Evolutionary conservation across 2,329 filamentous ascomycete genomes (phyloP).

Genomic region (Paecilomyces sp.): DNA sequence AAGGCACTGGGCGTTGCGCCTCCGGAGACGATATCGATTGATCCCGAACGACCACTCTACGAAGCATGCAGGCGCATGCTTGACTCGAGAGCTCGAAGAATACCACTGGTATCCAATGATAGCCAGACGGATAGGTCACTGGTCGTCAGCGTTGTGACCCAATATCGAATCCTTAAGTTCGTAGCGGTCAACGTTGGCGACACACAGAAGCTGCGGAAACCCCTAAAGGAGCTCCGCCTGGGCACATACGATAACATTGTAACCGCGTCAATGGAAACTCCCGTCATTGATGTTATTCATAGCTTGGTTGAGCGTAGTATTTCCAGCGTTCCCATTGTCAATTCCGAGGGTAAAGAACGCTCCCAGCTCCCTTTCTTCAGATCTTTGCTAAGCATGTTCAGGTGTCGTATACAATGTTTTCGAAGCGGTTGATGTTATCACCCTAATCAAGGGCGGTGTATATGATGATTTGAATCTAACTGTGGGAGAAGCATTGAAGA

Average conservation of each 20-base stretch:
- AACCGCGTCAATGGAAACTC: slow-evolving; percentile 79
- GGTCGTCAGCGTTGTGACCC: slow-evolving; percentile 93
- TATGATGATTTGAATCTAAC: slow-evolving; percentile 85
- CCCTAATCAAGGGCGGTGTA: slow-evolving; percentile 83
- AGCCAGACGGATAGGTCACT: slow-evolving; percentile 88
- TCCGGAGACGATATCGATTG: slow-evolving; percentile 92
- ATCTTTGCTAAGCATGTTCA: slow-evolving; percentile 14
- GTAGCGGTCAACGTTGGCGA: slow-evolving; percentile 91
- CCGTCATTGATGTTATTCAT: slow-evolving; percentile 91
- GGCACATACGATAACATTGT: slow-evolving; percentile 77
- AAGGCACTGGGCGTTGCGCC: slow-evolving; percentile 84
- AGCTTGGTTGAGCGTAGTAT: slow-evolving; percentile 89
- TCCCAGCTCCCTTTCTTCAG: neutral
- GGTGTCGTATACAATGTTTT: slow-evolving; percentile 86
- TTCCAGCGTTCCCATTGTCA: slow-evolving; percentile 87
- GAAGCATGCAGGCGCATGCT: slow-evolving; percentile 95
- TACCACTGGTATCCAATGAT: slow-evolving; percentile 87
- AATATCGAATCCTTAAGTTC: slow-evolving; percentile 98
- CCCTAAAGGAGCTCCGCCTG: slow-evolving; percentile 72
- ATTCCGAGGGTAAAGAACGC: slow-evolving; percentile 53
- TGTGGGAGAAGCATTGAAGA: slow-evolving; percentile 83
- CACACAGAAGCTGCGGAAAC: slow-evolving; percentile 81
- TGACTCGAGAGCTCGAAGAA: slow-evolving; percentile 82
- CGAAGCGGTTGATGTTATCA: slow-evolving; percentile 94
- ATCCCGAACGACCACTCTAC: slow-evolving; percentile 83